phyloP scores from a whole-genome alignment of 331 rosid species.

The Prunus yedoensis region DNA sequence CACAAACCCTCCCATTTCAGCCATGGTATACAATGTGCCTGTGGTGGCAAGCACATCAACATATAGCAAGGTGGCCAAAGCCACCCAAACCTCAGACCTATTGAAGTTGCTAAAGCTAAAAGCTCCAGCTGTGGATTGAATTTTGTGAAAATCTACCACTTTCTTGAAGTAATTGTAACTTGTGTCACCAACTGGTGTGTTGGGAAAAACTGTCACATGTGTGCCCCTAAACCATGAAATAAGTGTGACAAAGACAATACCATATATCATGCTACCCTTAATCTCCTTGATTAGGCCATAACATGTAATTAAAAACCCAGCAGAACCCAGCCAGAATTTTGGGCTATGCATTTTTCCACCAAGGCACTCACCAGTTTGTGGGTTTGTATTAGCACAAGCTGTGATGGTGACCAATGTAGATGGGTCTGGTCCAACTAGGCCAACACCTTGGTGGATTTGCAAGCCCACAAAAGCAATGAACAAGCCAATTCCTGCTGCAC shows the following conservation, averaged over 20 bases:
- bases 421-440: slow-evolving; percentile 74
- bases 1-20: slow-evolving; percentile 67
- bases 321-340: slow-evolving; percentile 69
- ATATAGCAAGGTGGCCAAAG: slow-evolving; percentile 70
- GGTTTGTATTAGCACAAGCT: slow-evolving; percentile 55
- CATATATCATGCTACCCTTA: slow-evolving; percentile 87
- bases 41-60: slow-evolving; percentile 84
- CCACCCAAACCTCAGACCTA: slow-evolving; percentile 64
- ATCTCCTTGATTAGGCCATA: slow-evolving; percentile 71
- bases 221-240: slow-evolving; percentile 85
- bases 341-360: slow-evolving; percentile 69
- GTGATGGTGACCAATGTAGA: slow-evolving; percentile 70
- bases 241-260: slow-evolving; percentile 68
- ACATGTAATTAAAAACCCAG: slow-evolving; percentile 61
- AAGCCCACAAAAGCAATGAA: slow-evolving; percentile 93
- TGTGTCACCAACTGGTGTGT: slow-evolving; percentile 56
- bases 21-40: slow-evolving; percentile 83
- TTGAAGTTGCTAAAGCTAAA: slow-evolving; percentile 60
- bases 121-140: slow-evolving; percentile 66
- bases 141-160: slow-evolving; percentile 71
- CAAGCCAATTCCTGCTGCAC: slow-evolving; percentile 85
- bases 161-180: slow-evolving; percentile 59
- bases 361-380: slow-evolving; percentile 67
- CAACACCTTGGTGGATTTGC: slow-evolving; percentile 66
- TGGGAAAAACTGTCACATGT: slow-evolving; percentile 69